Evolutionary conservation across 768 basidiomycete species (phyloP).

Genomic region (Cystobasidium onofrii): DNA sequence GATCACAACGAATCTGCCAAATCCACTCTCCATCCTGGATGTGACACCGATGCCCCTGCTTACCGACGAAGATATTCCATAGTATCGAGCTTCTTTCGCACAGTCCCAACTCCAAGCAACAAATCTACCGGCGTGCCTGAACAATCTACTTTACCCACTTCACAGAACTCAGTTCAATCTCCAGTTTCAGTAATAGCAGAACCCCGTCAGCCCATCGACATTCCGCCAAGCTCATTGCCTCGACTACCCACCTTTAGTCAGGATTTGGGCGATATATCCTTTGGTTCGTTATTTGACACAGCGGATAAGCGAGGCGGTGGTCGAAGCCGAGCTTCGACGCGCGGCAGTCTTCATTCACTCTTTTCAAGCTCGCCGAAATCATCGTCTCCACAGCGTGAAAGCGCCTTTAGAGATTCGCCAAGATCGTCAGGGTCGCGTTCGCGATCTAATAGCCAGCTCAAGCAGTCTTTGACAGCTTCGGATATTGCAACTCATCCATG

Average conservation of each 20-base stretch:
- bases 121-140: background rate
- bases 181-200: background rate
- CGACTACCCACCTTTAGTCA: background rate
- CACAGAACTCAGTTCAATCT: too few relatives aligned
- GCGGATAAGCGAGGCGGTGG: background rate
- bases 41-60: background rate
- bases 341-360: background rate
- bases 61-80: background rate
- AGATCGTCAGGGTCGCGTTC: background rate
- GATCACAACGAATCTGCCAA: too few relatives aligned
- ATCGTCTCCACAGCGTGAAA: background rate
- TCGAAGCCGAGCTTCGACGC: slow-evolving; percentile 14
- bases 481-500: background rate
- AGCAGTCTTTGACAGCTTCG: background rate
- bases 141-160: too few relatives aligned
- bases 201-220: background rate
- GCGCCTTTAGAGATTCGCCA: background rate
- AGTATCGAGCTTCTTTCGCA: background rate
- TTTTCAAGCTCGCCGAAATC: background rate
- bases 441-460: background rate
- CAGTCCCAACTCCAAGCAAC: background rate
- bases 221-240: background rate
- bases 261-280: slow-evolving; percentile 13
- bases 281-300: background rate
- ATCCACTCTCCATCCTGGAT: too few relatives aligned